Evolutionary conservation across 805 yeast species (phyloP), one percentile per base, ranked within the genome.

Genomic region (Isabelozyma pseudorhagii): DNA sequence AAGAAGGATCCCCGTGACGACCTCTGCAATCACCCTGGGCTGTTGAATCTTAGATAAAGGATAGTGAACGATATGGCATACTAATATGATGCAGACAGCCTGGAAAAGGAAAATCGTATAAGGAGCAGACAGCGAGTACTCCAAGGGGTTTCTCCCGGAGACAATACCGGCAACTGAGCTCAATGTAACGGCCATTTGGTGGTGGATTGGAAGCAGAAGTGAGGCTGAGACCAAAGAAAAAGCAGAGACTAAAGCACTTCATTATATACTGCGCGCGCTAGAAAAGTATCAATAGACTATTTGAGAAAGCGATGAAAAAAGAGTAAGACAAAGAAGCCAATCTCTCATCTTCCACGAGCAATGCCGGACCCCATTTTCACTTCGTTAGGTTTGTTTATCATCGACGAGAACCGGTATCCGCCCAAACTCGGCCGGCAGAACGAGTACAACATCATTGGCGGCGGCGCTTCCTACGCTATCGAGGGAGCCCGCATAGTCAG

Each of bases 371-470:
- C 64, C 11, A 57, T 61, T 15, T 79, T 89, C 59, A 76, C 86
- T 17, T 79, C 96, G 1, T 72, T 88, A 72, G 98, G 97, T 43
- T 85, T 92, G 89, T 87, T 90, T 68, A 90, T 93, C 59, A 78
- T 92, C 14, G 98, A 92, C 65, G 96, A 89, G 54, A 89, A 91
- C 56, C 83, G 81, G 49, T 83, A 81, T 58, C 77, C 81, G 0
- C 62, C 66, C 46, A 56, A 65, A 47, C 54, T 68, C 53, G 46
- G 69, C 50, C 48, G 74, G 55, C 54, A 50, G 40, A 57, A 69
- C 21, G 73, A 71, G 54, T 63, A 58, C 53, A 64, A 88, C 61
- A 75, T 92, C 7, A 74, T 89, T 44, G 98, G 98, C 0, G 98
- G 98, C 2, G 98, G 92, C 2, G 97, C 96, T 0, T 81, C 93